phyloP scores from a whole-genome alignment of 2,329 filamentous ascomycete genomes.

The Ascomycota sp. region DNA sequence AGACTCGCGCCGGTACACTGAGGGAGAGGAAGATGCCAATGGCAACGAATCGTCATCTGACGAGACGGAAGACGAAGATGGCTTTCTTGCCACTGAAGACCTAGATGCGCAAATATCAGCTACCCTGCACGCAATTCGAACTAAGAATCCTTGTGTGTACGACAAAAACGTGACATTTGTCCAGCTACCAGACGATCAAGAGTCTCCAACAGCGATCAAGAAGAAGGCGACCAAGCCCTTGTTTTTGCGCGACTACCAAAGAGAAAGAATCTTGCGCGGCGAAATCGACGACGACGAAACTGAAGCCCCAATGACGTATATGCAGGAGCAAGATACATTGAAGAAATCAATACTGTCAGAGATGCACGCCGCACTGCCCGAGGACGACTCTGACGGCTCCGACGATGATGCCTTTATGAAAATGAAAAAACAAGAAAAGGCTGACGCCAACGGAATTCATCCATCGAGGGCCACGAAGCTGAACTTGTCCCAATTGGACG shows the following conservation, averaged over 20 bases:
- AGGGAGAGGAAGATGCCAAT: slow-evolving; percentile 20
- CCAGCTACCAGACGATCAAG: slow-evolving; percentile 33
- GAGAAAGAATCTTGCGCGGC: slow-evolving; percentile 67
- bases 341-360: slow-evolving; percentile 61
- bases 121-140: slow-evolving; percentile 69
- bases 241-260: slow-evolving; percentile 76
- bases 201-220: slow-evolving; percentile 11
- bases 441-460: slow-evolving; percentile 26
- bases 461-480: slow-evolving; percentile 28
- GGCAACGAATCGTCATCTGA: slow-evolving; percentile 46
- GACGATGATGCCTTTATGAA: slow-evolving; percentile 52
- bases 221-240: slow-evolving; percentile 64
- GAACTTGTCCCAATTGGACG: slow-evolving; percentile 37
- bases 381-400: slow-evolving; percentile 25
- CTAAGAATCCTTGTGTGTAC: slow-evolving; percentile 82
- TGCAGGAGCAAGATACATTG: slow-evolving; percentile 69
- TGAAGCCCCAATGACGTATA: slow-evolving; percentile 48
- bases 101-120: slow-evolving; percentile 75
- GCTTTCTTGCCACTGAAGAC: slow-evolving; percentile 64
- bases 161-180: slow-evolving; percentile 67
- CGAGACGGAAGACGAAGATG: slow-evolving; percentile 79
- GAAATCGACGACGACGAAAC: slow-evolving; percentile 40
- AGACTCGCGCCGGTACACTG: slow-evolving; percentile 13
- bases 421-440: slow-evolving; percentile 36
- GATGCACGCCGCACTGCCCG: slow-evolving; percentile 45